These are phyloP conservation scores for Escallonia herrerae DNA, from an alignment of 129 eudicot genomes.

Conservation along the genomic window DNA sequence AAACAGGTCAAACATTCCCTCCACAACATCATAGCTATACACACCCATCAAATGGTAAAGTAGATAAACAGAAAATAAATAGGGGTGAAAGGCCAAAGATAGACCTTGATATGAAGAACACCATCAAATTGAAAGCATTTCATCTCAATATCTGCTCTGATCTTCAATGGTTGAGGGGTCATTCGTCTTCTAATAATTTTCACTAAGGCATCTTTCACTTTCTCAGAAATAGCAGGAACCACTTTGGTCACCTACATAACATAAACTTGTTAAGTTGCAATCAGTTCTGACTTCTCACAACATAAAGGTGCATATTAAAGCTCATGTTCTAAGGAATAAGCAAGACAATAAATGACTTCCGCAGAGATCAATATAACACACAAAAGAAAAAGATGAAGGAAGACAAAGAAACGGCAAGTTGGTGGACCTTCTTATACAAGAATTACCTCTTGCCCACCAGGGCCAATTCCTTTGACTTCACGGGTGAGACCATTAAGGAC, in stretches of 20 bases:
- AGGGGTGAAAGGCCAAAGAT: background rate
- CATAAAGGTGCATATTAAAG: too few relatives aligned
- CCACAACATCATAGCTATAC: background rate
- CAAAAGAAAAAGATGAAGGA: too few relatives aligned
- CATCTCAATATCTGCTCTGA: slow-evolving; percentile 68
- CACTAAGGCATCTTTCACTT: slow-evolving; percentile 52
- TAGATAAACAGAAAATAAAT: background rate
- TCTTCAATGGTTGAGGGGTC: slow-evolving; percentile 73
- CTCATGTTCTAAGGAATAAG: too few relatives aligned
- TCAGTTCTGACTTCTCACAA: too few relatives aligned
- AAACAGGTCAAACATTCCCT: background rate
- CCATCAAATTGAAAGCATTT: slow-evolving; percentile 64
- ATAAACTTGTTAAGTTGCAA: too few relatives aligned
- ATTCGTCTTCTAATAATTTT: slow-evolving; percentile 57
- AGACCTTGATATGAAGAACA: slow-evolving; percentile 70
- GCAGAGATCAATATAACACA: too few relatives aligned
- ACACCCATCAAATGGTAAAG: background rate
- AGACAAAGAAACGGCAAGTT: too few relatives aligned
- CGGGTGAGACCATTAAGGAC: slow-evolving; percentile 44
- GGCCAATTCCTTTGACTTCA: slow-evolving; percentile 46
- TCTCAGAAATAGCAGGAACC: slow-evolving; percentile 61
- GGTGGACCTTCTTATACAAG: background rate
- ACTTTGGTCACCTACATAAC: slow-evolving; percentile 47
- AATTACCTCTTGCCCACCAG: slow-evolving; percentile 56
- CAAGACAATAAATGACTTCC: too few relatives aligned